Conservation (phyloP, 345 rosid species). For the Hibiscus mutabilis region DNA sequence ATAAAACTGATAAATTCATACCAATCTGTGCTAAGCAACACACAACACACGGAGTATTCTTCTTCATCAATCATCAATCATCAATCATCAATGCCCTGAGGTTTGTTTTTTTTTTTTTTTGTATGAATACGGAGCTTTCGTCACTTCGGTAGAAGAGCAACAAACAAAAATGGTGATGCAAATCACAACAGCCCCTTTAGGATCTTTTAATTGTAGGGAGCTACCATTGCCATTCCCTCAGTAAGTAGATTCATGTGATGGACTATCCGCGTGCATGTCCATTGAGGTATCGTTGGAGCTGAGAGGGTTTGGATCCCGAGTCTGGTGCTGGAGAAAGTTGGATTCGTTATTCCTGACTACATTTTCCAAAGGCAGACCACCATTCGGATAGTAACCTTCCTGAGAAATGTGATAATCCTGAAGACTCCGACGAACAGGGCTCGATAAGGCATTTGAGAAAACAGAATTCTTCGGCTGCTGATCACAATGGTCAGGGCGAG, state of each 20-base stretch:
- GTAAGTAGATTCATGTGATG: conserved; percentile 20
- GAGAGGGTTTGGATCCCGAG: conserved; percentile 53
- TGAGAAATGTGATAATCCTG: conserved; percentile 63
- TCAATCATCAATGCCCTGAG: conserved; percentile 22
- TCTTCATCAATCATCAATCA: conserved; percentile 25
- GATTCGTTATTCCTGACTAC: conserved; percentile 36
- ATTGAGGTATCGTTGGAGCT: conserved; percentile 75
- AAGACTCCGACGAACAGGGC: conserved; percentile 65
- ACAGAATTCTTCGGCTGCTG: conserved; percentile 71
- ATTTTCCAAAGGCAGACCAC: conserved; percentile 33
- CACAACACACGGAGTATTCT: conserved; percentile 13
- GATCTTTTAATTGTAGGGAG: conserved; percentile 7
- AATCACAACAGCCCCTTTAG: conserved; percentile 6
- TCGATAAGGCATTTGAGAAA: conserved; percentile 81
- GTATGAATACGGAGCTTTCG: conserved; percentile 11
- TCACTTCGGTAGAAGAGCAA: neutral
- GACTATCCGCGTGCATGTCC: conserved; percentile 72
- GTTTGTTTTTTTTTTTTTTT: conserved; percentile 30
- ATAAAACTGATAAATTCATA: conserved; percentile 6
- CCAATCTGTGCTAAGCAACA: conserved; percentile 17
- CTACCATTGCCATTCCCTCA: conserved; percentile 14
- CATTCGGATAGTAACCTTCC: conserved; percentile 47
- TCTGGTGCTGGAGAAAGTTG: conserved; percentile 41
- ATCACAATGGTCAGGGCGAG: conserved; percentile 52
- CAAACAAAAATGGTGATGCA: conserved; percentile 10